Evolutionary conservation across 2,329 filamentous ascomycete genomes (phyloP).

Genomic region (Scytalidium lignicola): DNA sequence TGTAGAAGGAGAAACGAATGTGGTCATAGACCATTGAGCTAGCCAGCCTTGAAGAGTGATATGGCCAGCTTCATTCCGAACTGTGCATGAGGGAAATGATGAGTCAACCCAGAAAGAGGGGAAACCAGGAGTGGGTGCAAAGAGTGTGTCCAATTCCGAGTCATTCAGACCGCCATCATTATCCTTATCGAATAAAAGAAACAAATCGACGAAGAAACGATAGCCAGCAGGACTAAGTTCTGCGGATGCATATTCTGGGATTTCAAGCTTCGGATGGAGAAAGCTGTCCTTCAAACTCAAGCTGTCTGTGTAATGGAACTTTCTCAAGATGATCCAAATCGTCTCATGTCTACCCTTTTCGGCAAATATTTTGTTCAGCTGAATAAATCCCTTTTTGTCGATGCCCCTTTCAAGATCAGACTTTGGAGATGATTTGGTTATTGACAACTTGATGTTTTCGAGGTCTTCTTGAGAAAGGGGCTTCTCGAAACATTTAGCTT

Average conservation of each 20-base stretch:
- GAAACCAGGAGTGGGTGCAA: constrained; percentile 87
- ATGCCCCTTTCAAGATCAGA: constrained; percentile 67
- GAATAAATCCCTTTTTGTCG: constrained; percentile 75
- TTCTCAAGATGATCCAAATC: constrained; percentile 93
- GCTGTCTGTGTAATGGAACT: constrained; percentile 95
- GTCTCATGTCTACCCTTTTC: constrained; percentile 98
- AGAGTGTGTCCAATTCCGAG: constrained; percentile 76
- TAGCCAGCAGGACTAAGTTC: constrained; percentile 93
- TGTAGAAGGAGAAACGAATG: constrained; percentile 90
- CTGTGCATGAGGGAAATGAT: constrained; percentile 87
- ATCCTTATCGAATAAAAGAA: constrained; percentile 92
- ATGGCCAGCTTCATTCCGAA: constrained; percentile 89
- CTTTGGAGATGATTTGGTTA: constrained; percentile 62
- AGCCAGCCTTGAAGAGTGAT: constrained; percentile 97
- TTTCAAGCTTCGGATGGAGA: constrained; percentile 88
- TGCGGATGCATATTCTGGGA: constrained; percentile 85
- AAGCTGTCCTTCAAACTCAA: constrained; percentile 87
- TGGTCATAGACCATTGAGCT: constrained; percentile 99
- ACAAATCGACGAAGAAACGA: constrained; percentile 95
- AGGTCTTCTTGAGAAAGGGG: constrained; percentile 75
- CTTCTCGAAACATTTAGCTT: constrained; percentile 88
- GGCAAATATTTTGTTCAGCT: constrained; percentile 92
- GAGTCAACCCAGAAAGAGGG: constrained; percentile 83
- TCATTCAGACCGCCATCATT: constrained; percentile 93
- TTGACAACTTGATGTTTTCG: constrained; percentile 83